Evolutionary conservation across 2,329 filamentous ascomycete genomes (phyloP).

Genomic region (Tolypocladium guangdongense): DNA sequence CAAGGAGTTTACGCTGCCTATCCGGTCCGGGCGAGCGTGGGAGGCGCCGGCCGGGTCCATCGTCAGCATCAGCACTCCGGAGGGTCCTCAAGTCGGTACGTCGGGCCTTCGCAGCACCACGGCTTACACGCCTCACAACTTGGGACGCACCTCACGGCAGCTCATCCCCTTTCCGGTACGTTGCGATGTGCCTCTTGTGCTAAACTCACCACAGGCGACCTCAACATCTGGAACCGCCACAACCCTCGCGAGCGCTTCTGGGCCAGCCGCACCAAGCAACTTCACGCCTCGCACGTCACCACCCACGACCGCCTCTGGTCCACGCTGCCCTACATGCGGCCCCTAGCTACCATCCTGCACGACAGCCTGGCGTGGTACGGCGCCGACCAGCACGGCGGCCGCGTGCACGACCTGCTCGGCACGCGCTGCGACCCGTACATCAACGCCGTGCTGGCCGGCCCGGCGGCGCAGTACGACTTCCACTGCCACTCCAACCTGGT

Average conservation of each 20-base stretch:
- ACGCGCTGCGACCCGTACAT: conserved; percentile 82
- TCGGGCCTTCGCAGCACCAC: conserved; percentile 1
- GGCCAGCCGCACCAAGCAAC: conserved; percentile 67
- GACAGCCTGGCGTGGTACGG: conserved; percentile 58
- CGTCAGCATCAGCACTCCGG: conserved; percentile 62
- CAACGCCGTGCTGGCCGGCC: conserved; percentile 58
- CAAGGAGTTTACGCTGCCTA: conserved; percentile 53
- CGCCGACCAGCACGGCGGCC: conserved; percentile 49
- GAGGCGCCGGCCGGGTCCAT: conserved; percentile 56
- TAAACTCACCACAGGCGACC: conserved; percentile 40
- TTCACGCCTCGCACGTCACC: conserved; percentile 65
- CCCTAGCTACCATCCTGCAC: conserved; percentile 57
- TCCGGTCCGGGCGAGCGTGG: conserved; percentile 66
- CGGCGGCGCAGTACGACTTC: conserved; percentile 54
- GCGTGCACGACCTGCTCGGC: conserved; percentile 69
- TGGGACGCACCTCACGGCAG: not conserved
- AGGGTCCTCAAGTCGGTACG: conserved; percentile 62
- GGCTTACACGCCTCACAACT: not conserved
- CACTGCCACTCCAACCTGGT: conserved; percentile 78
- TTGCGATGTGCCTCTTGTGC: not conserved
- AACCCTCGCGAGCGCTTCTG: conserved; percentile 76
- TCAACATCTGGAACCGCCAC: conserved; percentile 70
- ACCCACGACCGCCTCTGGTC: conserved; percentile 69
- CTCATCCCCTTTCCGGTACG: not conserved
- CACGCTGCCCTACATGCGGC: conserved; percentile 64